Base-by-base conservation (phyloP, 805 yeast genomes). In the Cyberlindnera bimundalis region DNA sequence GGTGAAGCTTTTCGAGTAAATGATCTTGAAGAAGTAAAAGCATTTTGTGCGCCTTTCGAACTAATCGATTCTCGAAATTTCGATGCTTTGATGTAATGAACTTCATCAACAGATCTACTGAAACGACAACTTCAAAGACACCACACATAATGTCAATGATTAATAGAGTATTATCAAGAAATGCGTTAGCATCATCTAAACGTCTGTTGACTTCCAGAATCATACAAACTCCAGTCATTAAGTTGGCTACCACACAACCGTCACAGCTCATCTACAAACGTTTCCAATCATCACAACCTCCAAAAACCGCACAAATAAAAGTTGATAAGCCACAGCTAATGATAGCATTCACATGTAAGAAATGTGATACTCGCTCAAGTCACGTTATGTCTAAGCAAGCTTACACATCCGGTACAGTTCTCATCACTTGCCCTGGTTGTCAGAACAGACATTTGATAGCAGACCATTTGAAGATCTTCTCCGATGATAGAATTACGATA, bases 341-440 rank as follows among this genome's bases (percentile, higher is more conserved):
- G 83, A 74, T 91, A 17, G 91, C 96, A 0, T 90, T 91, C 65
- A 91, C 96, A 0, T 91, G 98, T 65, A 91, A 89, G 59, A 78
- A 79, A 50, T 91, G 98, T 64, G 73, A 78, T 33, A 76, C 84
- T 3, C 68, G 97, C 41, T 88, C 96, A 1, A 79, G 89, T 4
- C 98, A 91, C 57, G 74, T 82, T n/a, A 83, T 91, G 56, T 84
- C 96, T 6, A 90, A 90, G 51, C 98, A 91, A 63, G 90, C 96
- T 0, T 91, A 91, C 59, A 77, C 82, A 12, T 67, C 71, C 9
- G 98, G 98, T 2, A 81, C 96, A 0, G 96, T 91, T 3, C 65
- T 88, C 37, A 83, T 91, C 18, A 88, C 87, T 55, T 91, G 98
- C 59, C 98, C 98, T 0, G 85, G 89, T 13, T 91, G 98, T 61